phyloP scores from a whole-genome alignment of 768 basidiomycete genomes.

The Rhizopogon sp. region DNA sequence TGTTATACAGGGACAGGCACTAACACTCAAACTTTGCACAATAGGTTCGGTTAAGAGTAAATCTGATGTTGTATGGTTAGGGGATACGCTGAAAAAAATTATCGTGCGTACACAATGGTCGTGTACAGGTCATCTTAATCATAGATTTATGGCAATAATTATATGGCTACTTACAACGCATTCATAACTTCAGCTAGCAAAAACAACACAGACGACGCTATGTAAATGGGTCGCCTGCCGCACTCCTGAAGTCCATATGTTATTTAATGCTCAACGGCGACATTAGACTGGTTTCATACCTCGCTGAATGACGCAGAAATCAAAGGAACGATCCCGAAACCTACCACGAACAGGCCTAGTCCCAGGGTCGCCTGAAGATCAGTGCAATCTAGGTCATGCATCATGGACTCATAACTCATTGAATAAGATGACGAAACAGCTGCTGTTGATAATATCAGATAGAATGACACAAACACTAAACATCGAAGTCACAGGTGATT shows the following conservation, averaged over 20 bases:
- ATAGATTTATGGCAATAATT: conserved; percentile 27
- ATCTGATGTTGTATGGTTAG: conserved; percentile 9
- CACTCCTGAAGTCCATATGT: conserved; percentile 40
- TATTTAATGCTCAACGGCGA: background rate
- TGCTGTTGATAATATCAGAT: conserved; percentile 27
- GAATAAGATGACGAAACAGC: conserved; percentile 46
- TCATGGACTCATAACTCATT: conserved; percentile 54
- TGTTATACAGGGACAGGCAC: conserved; percentile 12
- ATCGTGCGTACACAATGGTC: conserved; percentile 57
- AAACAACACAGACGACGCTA: conserved; percentile 46
- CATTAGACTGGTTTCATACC: conserved; percentile 7
- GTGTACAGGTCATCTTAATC: conserved; percentile 62
- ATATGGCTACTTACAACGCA: conserved; percentile 18
- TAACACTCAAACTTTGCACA: conserved; percentile 65
- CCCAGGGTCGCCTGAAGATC: conserved; percentile 41
- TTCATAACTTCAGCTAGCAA: conserved; percentile 43
- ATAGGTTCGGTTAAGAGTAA: conserved; percentile 50
- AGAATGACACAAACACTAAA: background rate
- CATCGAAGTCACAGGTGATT: conserved; percentile 12
- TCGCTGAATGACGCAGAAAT: conserved; percentile 66
- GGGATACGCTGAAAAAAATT: background rate
- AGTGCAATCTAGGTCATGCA: conserved; percentile 35
- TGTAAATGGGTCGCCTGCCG: conserved; percentile 57
- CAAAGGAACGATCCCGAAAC: conserved; percentile 57
- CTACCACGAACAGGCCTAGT: conserved; percentile 50